Evolutionary conservation across 345 rosid genomes (phyloP).

Genomic region (Lumnitzera racemosa): DNA sequence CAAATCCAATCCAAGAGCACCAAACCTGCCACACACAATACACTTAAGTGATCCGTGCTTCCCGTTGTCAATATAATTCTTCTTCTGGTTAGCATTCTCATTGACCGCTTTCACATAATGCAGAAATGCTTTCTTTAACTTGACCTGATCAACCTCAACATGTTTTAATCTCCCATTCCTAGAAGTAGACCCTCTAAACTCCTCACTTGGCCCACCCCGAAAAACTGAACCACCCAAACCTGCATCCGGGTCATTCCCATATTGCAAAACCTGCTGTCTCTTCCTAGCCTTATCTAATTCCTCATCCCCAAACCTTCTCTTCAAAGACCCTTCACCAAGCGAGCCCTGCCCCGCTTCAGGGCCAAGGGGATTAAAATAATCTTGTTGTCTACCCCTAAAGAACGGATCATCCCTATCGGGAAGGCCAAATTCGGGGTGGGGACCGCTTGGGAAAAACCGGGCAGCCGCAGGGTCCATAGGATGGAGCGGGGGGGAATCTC

Average conservation of each 20-base stretch:
- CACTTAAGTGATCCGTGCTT: slow-evolving; percentile 73
- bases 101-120: slow-evolving; percentile 52
- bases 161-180: slow-evolving; percentile 28
- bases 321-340: slow-evolving; percentile 22
- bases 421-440: slow-evolving; percentile 34
- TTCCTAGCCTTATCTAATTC: slow-evolving; percentile 30
- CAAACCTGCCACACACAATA: slow-evolving; percentile 84
- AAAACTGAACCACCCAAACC: slow-evolving; percentile 26
- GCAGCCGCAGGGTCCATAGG: slow-evolving; percentile 16
- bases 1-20: slow-evolving; percentile 17
- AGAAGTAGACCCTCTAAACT: slow-evolving; percentile 44
- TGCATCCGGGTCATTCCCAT: slow-evolving; percentile 20
- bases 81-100: slow-evolving; percentile 54
- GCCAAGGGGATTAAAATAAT: slow-evolving; percentile 30
- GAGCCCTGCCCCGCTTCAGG: slow-evolving; percentile 16
- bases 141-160: slow-evolving; percentile 49
- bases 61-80: slow-evolving; percentile 72
- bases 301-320: slow-evolving; percentile 58
- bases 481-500: slow-evolving; percentile 42
- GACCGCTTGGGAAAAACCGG: slow-evolving; percentile 16
- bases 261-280: slow-evolving; percentile 35
- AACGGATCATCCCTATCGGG: slow-evolving; percentile 21
- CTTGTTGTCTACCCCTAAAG: slow-evolving; percentile 9
- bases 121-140: slow-evolving; percentile 63
- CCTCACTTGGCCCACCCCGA: slow-evolving; percentile 17